Conservation (phyloP, 768 basidiomycete genomes). For the Chalciporus piperatus region DNA sequence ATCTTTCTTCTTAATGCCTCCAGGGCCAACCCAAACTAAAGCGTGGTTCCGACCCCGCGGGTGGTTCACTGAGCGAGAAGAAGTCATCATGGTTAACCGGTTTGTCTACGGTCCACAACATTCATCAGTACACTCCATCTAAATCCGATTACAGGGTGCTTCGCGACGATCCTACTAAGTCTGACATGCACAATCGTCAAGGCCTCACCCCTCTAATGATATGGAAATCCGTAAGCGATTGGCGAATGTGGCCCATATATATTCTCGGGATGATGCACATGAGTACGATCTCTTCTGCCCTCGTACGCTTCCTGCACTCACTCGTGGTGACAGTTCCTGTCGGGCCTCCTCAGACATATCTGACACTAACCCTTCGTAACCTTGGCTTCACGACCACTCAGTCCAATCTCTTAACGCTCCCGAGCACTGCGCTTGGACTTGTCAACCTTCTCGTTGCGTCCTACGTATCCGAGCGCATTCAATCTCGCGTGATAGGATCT, state of each 20-base stretch:
- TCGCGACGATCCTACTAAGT: constrained; percentile 57
- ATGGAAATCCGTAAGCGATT: constrained; percentile 53
- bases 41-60: constrained; percentile 54
- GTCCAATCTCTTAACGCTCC: constrained; percentile 61
- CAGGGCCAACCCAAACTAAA: constrained; percentile 56
- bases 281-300: constrained; percentile 34
- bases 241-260: constrained; percentile 67
- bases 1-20: constrained; percentile 57
- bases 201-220: constrained; percentile 47
- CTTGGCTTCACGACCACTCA: constrained; percentile 63
- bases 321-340: constrained; percentile 44
- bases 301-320: neutral
- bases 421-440: constrained; percentile 53
- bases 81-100: constrained; percentile 53
- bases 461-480: constrained; percentile 52
- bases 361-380: constrained; percentile 59
- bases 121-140: neutral
- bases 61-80: constrained; percentile 60
- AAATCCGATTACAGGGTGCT: constrained; percentile 35
- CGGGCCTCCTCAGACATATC: constrained; percentile 57
- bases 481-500: constrained; percentile 53
- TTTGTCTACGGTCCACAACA: constrained; percentile 10
- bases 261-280: constrained; percentile 41
- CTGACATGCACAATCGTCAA: constrained; percentile 66
- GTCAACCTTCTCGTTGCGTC: constrained; percentile 45